Evolutionary conservation across 495 filamentous ascomycete genomes (phyloP).

Genomic region (Aspergillus affinis): DNA sequence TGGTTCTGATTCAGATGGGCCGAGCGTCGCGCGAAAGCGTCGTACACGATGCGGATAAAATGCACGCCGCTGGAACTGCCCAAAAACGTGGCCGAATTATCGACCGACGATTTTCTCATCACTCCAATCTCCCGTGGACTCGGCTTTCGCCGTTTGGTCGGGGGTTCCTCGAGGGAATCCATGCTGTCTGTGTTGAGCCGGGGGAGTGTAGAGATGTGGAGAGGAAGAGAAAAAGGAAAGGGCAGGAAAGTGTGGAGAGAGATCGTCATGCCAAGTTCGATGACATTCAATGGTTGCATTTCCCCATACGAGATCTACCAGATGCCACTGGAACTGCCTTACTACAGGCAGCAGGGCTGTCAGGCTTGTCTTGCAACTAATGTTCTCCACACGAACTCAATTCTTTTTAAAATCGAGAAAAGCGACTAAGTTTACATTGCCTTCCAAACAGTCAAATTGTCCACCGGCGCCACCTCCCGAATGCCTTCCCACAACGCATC

Average conservation of each 20-base stretch:
- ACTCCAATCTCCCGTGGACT: conserved; percentile 39
- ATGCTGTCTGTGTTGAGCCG: background rate
- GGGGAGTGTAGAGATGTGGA: background rate
- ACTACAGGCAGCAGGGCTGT: too few relatives aligned
- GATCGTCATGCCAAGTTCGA: background rate
- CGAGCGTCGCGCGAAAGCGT: conserved; percentile 42
- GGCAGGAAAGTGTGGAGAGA: background rate
- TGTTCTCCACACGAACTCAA: background rate
- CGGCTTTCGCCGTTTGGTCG: conserved; percentile 34
- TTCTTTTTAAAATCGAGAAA: background rate
- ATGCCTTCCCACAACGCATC: background rate
- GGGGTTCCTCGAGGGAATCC: conserved; percentile 11
- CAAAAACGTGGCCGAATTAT: conserved; percentile 41
- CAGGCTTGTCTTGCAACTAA: background rate
- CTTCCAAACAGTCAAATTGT: background rate
- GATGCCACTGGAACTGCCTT: background rate
- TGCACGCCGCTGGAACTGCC: conserved; percentile 54
- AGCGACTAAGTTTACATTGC: background rate
- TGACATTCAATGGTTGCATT: background rate
- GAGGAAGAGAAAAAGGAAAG: background rate
- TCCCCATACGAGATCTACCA: background rate
- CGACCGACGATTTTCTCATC: conserved; percentile 37
- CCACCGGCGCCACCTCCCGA: background rate
- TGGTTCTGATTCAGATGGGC: conserved; percentile 32
- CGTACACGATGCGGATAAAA: conserved; percentile 48